Conservation (phyloP, 2,329 filamentous ascomycete species). For the Cyanodermella asteris region DNA sequence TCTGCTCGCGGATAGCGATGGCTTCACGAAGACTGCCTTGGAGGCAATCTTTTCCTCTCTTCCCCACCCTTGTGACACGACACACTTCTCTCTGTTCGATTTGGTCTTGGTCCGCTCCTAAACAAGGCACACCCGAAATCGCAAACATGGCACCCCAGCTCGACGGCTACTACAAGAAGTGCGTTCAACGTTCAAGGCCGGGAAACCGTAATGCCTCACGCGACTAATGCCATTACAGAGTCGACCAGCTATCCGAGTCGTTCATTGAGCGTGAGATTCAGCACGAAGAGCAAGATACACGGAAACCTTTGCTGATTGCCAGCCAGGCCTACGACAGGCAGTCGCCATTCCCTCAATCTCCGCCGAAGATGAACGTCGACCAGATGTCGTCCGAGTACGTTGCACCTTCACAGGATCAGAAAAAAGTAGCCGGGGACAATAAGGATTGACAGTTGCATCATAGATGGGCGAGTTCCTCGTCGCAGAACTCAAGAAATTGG, state of each 20-base stretch:
- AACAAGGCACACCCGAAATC: no score
- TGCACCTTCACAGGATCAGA: neutral
- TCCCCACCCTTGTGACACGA: no score
- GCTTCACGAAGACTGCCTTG: no score
- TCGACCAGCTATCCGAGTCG: slow-evolving; percentile 12
- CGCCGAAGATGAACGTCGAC: slow-evolving; percentile 67
- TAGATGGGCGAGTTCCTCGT: slow-evolving; percentile 84
- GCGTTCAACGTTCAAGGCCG: slow-evolving; percentile 8
- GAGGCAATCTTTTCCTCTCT: no score
- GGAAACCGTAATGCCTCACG: slow-evolving; percentile 2
- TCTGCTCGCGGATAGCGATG: no score
- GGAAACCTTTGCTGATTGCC: neutral
- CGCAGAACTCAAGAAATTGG: slow-evolving; percentile 58
- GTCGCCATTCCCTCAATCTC: slow-evolving; percentile 95
- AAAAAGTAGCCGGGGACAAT: neutral
- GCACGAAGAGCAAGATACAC: neutral
- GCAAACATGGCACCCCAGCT: slow-evolving; percentile 76
- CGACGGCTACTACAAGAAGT: slow-evolving; percentile 77
- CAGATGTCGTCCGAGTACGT: slow-evolving; percentile 62
- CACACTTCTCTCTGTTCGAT: no score
- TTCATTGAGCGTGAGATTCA: slow-evolving; percentile 12
- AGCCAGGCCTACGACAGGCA: slow-evolving; percentile 50
- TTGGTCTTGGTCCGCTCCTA: no score
- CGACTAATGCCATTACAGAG: slow-evolving; percentile 8
- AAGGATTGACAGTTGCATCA: slow-evolving; percentile 5